These are phyloP conservation scores for Coccomyxa subellipsoidea DNA, from an alignment of 163 green algal genomes.

Conservation along the genomic window DNA sequence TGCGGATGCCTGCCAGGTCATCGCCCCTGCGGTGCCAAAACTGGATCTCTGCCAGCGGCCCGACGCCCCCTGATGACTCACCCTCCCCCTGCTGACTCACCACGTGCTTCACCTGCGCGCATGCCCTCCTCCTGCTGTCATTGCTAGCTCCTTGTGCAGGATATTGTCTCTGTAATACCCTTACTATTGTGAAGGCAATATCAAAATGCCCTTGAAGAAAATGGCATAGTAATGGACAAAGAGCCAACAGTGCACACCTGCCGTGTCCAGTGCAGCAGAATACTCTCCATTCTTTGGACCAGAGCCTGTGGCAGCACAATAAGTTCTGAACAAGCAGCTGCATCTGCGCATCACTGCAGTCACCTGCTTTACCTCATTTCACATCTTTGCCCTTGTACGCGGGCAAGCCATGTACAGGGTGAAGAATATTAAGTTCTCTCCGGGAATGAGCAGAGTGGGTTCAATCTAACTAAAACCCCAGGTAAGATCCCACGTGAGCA, in stretches of 20 bases:
- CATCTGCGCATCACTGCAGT: no score
- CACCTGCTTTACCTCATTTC: no score
- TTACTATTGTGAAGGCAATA: neutral
- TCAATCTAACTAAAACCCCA: no score
- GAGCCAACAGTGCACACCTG: no score
- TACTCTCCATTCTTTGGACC: conserved; percentile 80
- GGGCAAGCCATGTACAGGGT: no score
- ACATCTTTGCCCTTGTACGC: no score
- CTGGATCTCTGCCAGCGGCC: conserved; percentile 68
- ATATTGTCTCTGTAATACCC: neutral
- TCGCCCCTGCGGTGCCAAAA: conserved; percentile 73
- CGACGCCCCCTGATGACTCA: conserved; percentile 24
- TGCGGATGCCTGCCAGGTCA: conserved; percentile 45
- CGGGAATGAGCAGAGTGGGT: no score
- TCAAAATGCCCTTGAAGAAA: no score
- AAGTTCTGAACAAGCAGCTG: neutral
- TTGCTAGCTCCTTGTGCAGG: no score
- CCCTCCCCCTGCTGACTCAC: conserved; percentile 40
- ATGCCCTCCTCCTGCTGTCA: neutral
- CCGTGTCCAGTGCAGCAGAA: conserved; percentile 82
- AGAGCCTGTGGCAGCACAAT: conserved; percentile 32
- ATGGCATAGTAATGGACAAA: no score
- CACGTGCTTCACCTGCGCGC: conserved; percentile 35
- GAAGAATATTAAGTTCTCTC: no score
- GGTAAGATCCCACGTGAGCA: no score